Percentiles rank a stretch among this genome's conserved stretches.
These are phyloP conservation scores for Leccinum griseonigrum DNA, from an alignment of 1,284 basidiomycete species.

Conservation along the genomic window DNA sequence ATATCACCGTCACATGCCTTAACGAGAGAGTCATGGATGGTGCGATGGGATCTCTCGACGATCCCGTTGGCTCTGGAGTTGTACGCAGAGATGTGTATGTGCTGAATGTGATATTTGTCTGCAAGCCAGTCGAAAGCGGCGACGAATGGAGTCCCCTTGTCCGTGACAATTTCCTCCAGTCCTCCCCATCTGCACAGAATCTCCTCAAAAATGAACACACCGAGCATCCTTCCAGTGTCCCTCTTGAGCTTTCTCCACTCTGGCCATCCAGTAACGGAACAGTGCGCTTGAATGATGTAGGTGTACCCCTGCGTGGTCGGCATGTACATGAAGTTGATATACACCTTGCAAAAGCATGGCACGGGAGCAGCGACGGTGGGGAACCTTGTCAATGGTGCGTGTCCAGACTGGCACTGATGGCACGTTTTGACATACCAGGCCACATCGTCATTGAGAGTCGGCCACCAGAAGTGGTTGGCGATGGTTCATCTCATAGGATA, in stretches of 20 bases:
- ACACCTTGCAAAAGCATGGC: too few relatives aligned
- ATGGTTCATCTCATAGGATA: too few relatives aligned
- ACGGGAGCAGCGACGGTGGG: too few relatives aligned
- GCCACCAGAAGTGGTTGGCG: too few relatives aligned
- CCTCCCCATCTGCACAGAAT: slow-evolving; percentile 2
- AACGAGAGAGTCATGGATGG: slow-evolving; percentile 3
- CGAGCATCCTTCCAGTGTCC: slow-evolving; percentile 5
- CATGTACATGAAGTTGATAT: too few relatives aligned
- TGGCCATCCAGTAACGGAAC: neutral
- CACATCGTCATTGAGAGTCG: too few relatives aligned
- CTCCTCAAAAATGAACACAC: slow-evolving; percentile 1
- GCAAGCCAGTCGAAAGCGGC: neutral
- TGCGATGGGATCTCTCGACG: slow-evolving; percentile 1
- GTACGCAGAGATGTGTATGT: slow-evolving; percentile 6
- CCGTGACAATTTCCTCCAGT: slow-evolving; percentile 11
- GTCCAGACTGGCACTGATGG: too few relatives aligned
- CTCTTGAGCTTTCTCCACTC: slow-evolving; percentile 12
- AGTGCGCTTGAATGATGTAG: slow-evolving; percentile 2
- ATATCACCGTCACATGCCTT: slow-evolving; percentile 8
- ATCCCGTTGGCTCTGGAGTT: slow-evolving; percentile 6
- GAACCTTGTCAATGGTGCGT: too few relatives aligned
- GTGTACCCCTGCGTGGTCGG: neutral
- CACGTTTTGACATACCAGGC: too few relatives aligned
- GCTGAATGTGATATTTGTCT: slow-evolving; percentile 1
- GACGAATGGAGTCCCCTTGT: slow-evolving; percentile 2